Evolutionary conservation across 495 filamentous ascomycete species (phyloP), one percentile per base, ranked within the genome.

Genomic region (Aspergillus mulundensis): DNA sequence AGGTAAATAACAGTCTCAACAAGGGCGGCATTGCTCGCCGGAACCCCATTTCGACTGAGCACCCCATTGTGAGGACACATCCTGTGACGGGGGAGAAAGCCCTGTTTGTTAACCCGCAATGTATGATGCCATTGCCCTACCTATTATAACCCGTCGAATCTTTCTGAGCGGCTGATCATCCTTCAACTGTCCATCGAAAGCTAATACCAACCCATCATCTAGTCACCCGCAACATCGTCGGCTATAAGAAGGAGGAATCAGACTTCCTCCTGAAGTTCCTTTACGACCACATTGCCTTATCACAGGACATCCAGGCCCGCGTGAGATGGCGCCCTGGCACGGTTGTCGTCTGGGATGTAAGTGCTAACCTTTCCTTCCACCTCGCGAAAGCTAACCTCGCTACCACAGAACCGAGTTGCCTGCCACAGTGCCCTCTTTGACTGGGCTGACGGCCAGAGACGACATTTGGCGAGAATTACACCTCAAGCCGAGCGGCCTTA

Each of bases 81-180:
- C 83, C 83, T 0, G 76, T 77, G 19, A 60, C 60, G 24, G 68
- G 91, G 11, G 88, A 95, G 76, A 95, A 95, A 71, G 88, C 90
- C 0, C 70, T 95, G 8, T 95, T 83, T 60, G 84, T 96, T 42
- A 95, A 95, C 65, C 85, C 86, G 8, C 87, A 93, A 68, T 95
- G 89, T 91, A 70, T 82, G 85, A 65, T 0, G 12, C 20, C 7
- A 19, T 34, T 34, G 14, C 19, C 42, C 20, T 19, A n/a, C 36
- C n/a, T 23, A 24, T 16, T n/a, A n/a, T n/a, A n/a, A n/a, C n/a
- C n/a, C n/a, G n/a, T n/a, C n/a, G n/a, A n/a, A n/a, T n/a, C n/a
- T n/a, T n/a, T n/a, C n/a, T n/a, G n/a, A n/a, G n/a, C n/a, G n/a
- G n/a, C n/a, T n/a, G n/a, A n/a, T n/a, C n/a, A n/a, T n/a, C n/a